Conservation (phyloP, 805 yeast genomes). For the Deakozyma indianensis region DNA sequence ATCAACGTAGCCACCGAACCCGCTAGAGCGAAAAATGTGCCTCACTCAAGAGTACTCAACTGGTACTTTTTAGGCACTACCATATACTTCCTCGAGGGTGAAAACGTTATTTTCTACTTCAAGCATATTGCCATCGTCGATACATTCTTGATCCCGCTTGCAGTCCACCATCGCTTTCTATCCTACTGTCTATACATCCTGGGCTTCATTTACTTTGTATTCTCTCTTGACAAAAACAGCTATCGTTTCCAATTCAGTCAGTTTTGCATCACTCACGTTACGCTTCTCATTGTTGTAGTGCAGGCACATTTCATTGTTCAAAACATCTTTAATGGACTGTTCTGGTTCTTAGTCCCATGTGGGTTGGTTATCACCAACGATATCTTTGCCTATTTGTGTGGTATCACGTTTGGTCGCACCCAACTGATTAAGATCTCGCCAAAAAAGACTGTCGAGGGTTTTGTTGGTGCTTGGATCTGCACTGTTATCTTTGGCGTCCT, state of each 20-base stretch:
- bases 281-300: conserved; percentile 72
- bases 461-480: conserved; percentile 93
- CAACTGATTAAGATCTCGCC: conserved; percentile 90
- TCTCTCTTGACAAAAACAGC: conserved; percentile 76
- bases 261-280: conserved; percentile 88
- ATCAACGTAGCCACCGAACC: conserved; percentile 76
- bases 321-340: conserved; percentile 77
- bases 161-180: conserved; percentile 68
- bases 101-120: conserved; percentile 59
- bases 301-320: conserved; percentile 89
- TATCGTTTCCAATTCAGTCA: conserved; percentile 89
- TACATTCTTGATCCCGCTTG: conserved; percentile 40
- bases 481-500: conserved; percentile 63
- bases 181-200: conserved; percentile 71
- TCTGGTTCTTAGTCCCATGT: conserved; percentile 90
- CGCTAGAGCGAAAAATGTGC: conserved; percentile 67
- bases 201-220: conserved; percentile 84
- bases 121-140: conserved; percentile 36
- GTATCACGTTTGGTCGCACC: conserved; percentile 89
- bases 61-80: conserved; percentile 90
- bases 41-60: conserved; percentile 68
- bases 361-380: conserved; percentile 88
- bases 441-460: conserved; percentile 95
- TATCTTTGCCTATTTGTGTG: conserved; percentile 92
- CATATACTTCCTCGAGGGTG: conserved; percentile 80